Evolutionary conservation across 805 yeast species (phyloP).

Genomic region (Yarrowia sp.): DNA sequence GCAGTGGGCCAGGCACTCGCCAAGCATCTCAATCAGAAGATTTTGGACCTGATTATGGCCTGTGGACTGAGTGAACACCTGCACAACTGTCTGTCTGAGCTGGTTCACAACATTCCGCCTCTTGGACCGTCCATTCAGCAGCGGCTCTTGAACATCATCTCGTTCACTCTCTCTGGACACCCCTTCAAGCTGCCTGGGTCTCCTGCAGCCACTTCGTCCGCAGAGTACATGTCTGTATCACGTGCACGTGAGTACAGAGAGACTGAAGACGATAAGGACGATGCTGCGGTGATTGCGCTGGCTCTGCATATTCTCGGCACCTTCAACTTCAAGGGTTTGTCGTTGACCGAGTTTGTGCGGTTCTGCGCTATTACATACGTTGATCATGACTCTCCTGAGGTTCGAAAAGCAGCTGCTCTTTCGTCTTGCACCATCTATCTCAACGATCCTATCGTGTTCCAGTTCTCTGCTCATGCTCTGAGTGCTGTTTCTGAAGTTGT

Average conservation of each 20-base stretch:
- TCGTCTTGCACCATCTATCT: constrained; percentile 76
- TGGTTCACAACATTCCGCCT: constrained; percentile 75
- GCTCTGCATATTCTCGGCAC: constrained; percentile 73
- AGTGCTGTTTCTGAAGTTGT: constrained; percentile 82
- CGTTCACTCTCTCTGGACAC: constrained; percentile 76
- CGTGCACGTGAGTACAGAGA: constrained; percentile 74
- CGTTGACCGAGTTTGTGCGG: constrained; percentile 83
- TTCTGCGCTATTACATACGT: constrained; percentile 80
- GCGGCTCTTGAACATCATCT: constrained; percentile 65
- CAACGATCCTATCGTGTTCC: constrained; percentile 79
- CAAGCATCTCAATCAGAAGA: constrained; percentile 78
- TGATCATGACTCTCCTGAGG: constrained; percentile 74
- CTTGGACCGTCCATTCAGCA: constrained; percentile 69
- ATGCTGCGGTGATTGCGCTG: constrained; percentile 59
- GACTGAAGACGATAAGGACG: constrained; percentile 58
- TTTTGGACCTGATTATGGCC: constrained; percentile 72
- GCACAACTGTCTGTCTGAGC: constrained; percentile 67
- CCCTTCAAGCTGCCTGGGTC: constrained; percentile 83
- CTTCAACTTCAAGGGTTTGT: constrained; percentile 71
- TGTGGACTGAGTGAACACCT: constrained; percentile 83
- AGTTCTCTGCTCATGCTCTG: constrained; percentile 75
- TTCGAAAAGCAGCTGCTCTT: constrained; percentile 78
- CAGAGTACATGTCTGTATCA: constrained; percentile 56
- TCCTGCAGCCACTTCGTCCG: constrained; percentile 51
- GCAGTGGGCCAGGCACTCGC: constrained; percentile 94